Conservation (phyloP, 768 basidiomycete species). For the Amanita thiersii region DNA sequence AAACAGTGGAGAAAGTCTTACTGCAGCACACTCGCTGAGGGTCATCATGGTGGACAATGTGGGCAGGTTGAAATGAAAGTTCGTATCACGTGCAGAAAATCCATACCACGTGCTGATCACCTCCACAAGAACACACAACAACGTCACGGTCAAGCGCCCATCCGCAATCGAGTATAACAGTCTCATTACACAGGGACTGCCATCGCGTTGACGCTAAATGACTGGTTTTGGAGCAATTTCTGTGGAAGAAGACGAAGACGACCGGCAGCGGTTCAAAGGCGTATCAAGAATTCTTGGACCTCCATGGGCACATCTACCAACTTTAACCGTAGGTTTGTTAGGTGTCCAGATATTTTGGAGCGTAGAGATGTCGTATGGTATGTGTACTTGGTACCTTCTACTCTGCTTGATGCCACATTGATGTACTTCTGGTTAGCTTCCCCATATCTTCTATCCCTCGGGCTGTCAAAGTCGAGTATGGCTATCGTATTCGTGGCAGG, state of each 20-base stretch:
- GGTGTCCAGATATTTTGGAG: constrained; percentile 92
- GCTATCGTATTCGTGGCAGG: constrained; percentile 91
- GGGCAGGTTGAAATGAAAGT: too few relatives aligned
- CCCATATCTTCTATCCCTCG: constrained; percentile 85
- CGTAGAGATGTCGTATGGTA: constrained; percentile 89
- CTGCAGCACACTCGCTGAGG: constrained; percentile 2
- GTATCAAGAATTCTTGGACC: constrained; percentile 60
- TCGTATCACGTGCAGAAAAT: too few relatives aligned
- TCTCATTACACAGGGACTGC: too few relatives aligned
- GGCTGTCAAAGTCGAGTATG: constrained; percentile 80
- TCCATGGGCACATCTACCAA: constrained; percentile 54
- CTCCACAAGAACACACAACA: too few relatives aligned
- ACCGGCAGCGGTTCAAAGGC: constrained; percentile 36
- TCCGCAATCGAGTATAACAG: too few relatives aligned
- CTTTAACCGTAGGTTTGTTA: constrained; percentile 68
- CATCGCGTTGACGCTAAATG: constrained; percentile 1
- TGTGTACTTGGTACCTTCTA: constrained; percentile 5
- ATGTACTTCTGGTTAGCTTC: constrained; percentile 34
- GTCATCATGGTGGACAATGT: too few relatives aligned
- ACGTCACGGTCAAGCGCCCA: too few relatives aligned
- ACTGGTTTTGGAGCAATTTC: constrained; percentile 6
- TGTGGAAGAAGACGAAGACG: constrained; percentile 3
- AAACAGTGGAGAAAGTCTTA: not conserved
- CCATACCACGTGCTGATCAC: too few relatives aligned
- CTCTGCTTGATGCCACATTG: not conserved